A percentile compares a stretch with the other conserved stretches of the same genome.
Conservation (phyloP, 2,329 filamentous ascomycete genomes). For the Diplocarpon rosae region DNA sequence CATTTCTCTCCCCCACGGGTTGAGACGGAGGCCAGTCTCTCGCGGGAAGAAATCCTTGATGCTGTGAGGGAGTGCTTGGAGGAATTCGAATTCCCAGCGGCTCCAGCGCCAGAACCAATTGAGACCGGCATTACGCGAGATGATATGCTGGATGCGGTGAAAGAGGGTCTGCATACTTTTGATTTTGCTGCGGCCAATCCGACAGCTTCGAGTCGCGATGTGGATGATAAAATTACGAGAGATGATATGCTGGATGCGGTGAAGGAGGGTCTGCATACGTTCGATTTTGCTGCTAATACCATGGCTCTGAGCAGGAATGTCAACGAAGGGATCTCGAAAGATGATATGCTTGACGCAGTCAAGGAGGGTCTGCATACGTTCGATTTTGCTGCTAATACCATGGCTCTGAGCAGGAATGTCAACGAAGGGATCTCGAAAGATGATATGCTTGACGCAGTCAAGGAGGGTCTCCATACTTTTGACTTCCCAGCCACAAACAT, state of each 20-base stretch:
- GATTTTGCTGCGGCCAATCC: constrained; percentile 31
- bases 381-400: constrained; percentile 32
- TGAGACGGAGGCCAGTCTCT: constrained; percentile 56
- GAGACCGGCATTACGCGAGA: constrained; percentile 46
- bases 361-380: constrained; percentile 43
- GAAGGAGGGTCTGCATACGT: constrained; percentile 70
- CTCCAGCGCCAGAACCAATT: constrained; percentile 44
- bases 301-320: constrained; percentile 46
- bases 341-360: constrained; percentile 52
- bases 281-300: constrained; percentile 57
- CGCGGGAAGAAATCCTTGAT: constrained; percentile 72
- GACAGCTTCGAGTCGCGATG: constrained; percentile 44
- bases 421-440: constrained; percentile 58
- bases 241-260: constrained; percentile 76
- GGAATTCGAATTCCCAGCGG: constrained; percentile 65
- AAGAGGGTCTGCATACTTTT: constrained; percentile 43
- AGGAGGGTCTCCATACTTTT: constrained; percentile 74
- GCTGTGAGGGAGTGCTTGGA: constrained; percentile 80
- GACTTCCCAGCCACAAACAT: constrained; percentile 55
- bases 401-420: constrained; percentile 34
- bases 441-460: constrained; percentile 72
- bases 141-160: constrained; percentile 54
- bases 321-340: constrained; percentile 40
- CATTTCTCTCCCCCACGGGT: constrained; percentile 67
- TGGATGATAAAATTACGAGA: constrained; percentile 47